Conservation (phyloP, 2,329 filamentous ascomycete species). For the Aureobasidium sp. region DNA sequence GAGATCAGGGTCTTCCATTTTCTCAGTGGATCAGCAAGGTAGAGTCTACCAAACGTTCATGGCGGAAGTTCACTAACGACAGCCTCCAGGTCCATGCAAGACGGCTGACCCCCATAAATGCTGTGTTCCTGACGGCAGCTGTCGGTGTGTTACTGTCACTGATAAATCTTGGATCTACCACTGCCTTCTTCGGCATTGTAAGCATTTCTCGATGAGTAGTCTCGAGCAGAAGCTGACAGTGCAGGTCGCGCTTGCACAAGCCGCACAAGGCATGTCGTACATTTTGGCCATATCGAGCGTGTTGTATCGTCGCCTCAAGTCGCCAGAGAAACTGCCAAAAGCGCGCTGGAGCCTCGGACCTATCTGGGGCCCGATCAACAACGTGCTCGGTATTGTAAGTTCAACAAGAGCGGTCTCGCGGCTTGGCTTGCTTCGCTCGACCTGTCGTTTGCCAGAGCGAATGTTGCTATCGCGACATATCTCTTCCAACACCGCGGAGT, state of each 20-base stretch:
- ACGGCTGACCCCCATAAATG: conserved; percentile 12
- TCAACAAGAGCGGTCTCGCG: neutral
- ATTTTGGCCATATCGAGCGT: neutral
- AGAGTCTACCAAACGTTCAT: neutral
- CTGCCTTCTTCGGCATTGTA: conserved; percentile 18
- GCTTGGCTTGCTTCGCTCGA: neutral
- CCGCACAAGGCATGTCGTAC: neutral
- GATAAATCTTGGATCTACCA: conserved; percentile 19
- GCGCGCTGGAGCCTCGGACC: neutral
- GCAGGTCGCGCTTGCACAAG: neutral
- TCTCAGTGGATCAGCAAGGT: conserved; percentile 14
- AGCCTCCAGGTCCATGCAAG: neutral
- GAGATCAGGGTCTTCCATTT: conserved; percentile 38
- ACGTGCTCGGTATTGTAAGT: neutral
- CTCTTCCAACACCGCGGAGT: neutral
- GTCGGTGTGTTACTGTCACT: conserved; percentile 18
- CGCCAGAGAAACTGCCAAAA: neutral
- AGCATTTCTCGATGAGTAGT: neutral
- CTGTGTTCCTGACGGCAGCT: conserved; percentile 16
- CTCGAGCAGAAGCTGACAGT: neutral
- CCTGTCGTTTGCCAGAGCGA: neutral
- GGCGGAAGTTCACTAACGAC: neutral
- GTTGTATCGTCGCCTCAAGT: conserved; percentile 3
- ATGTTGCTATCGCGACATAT: neutral
- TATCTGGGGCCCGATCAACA: neutral